Evolutionary conservation across 257 asterid genomes (phyloP).

Genomic region (Sherardia arvensis): DNA sequence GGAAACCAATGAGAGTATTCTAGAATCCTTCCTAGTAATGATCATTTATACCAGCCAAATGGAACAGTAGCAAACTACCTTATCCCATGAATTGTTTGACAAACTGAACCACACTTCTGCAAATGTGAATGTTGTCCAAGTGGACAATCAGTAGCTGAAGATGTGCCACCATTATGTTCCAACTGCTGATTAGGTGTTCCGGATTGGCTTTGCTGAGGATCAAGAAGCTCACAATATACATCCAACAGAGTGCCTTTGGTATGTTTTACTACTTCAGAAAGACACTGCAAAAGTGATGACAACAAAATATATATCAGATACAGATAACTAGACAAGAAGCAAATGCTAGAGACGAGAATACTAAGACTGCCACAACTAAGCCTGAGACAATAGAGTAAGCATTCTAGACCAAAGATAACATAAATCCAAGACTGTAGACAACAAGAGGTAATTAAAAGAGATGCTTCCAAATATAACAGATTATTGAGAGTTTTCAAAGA

Average conservation of each 20-base stretch:
- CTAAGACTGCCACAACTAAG: background rate
- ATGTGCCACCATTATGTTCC: slow-evolving; percentile 23
- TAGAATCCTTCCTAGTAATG: background rate
- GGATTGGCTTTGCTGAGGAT: slow-evolving; percentile 35
- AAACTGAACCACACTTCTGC: slow-evolving; percentile 36
- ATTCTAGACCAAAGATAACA: background rate
- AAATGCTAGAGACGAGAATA: background rate
- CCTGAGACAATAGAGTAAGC: background rate
- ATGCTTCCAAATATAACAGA: background rate
- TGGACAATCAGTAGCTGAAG: slow-evolving; percentile 21
- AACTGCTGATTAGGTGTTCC: slow-evolving; percentile 26
- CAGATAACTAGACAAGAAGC: background rate
- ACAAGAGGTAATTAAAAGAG: background rate
- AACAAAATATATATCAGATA: too few species aligned
- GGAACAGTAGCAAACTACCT: slow-evolving; percentile 30
- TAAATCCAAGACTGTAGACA: background rate
- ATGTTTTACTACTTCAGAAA: slow-evolving; percentile 68
- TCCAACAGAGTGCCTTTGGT: slow-evolving; percentile 53
- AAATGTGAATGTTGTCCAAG: slow-evolving; percentile 18
- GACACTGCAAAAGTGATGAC: slow-evolving; percentile 51
- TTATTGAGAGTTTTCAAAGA: too few species aligned
- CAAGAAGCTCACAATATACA: slow-evolving; percentile 61
- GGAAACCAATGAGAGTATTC: background rate
- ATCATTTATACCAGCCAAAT: background rate
- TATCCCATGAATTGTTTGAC: slow-evolving; percentile 42